phyloP scores from a whole-genome alignment of 2,329 filamentous ascomycete genomes.

The Aspergillus pseudonomiae region DNA sequence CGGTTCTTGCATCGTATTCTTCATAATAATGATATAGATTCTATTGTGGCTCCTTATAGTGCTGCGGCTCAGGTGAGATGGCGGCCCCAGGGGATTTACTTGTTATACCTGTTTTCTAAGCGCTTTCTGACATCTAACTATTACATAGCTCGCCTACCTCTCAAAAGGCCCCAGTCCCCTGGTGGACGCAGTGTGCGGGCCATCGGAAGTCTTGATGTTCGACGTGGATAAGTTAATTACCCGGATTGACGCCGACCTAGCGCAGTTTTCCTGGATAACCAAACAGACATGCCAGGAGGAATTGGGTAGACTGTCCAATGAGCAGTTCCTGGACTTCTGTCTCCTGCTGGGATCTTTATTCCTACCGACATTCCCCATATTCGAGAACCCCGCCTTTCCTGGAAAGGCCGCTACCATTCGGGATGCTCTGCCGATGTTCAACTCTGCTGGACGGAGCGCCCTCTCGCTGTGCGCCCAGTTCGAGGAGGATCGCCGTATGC shows the following conservation, averaged over 20 bases:
- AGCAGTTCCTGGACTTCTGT: constrained; percentile 80
- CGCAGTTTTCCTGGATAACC: constrained; percentile 64
- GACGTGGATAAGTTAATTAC: constrained; percentile 77
- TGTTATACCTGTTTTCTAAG: background rate
- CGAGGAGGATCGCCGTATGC: constrained; percentile 73
- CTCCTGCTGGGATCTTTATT: constrained; percentile 83
- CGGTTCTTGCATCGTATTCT: constrained; percentile 77
- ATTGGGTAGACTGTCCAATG: constrained; percentile 65
- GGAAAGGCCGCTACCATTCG: constrained; percentile 64
- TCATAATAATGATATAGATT: constrained; percentile 68
- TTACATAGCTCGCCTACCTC: constrained; percentile 68
- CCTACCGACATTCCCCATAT: constrained; percentile 75
- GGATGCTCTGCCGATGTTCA: constrained; percentile 78
- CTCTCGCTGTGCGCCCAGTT: constrained; percentile 74
- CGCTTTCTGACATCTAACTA: constrained; percentile 9
- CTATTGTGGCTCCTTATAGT: constrained; percentile 83
- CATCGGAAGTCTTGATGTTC: constrained; percentile 83
- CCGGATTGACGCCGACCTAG: constrained; percentile 56
- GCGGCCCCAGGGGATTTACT: background rate
- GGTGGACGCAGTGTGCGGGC: constrained; percentile 76
- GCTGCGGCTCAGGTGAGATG: constrained; percentile 77
- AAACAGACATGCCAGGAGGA: constrained; percentile 72
- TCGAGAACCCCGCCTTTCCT: constrained; percentile 64
- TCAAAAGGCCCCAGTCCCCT: constrained; percentile 70
- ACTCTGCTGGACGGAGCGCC: constrained; percentile 67